Conservation (phyloP, 2,329 filamentous ascomycete genomes). For the Mycosphaerelloides madeirae region DNA sequence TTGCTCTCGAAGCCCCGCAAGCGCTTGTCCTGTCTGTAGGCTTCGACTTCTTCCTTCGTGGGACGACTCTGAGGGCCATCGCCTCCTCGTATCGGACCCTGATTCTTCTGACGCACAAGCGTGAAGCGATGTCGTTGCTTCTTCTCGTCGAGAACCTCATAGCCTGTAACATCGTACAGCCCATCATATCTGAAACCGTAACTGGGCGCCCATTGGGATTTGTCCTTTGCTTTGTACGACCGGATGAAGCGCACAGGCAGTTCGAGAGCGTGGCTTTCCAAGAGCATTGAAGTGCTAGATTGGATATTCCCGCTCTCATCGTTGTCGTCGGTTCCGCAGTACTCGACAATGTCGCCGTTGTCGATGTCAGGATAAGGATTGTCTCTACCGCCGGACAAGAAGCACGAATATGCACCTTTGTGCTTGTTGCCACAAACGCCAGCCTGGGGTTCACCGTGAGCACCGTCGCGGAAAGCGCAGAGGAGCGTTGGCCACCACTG, state of each 20-base stretch:
- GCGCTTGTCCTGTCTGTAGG: slow-evolving; percentile 22
- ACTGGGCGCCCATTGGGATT: slow-evolving; percentile 42
- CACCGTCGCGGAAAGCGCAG: slow-evolving; percentile 49
- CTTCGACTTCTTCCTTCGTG: slow-evolving; percentile 37
- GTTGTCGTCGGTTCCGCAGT: slow-evolving; percentile 48
- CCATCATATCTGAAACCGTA: slow-evolving; percentile 56
- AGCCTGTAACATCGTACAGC: slow-evolving; percentile 45
- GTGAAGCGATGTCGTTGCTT: slow-evolving; percentile 47
- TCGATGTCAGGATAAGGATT: slow-evolving; percentile 46
- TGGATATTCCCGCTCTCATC: slow-evolving; percentile 18
- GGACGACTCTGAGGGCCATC: slow-evolving; percentile 39
- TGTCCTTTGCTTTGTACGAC: slow-evolving; percentile 38
- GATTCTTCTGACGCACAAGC: slow-evolving; percentile 40
- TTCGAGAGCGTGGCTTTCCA: slow-evolving; percentile 36
- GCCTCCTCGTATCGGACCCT: slow-evolving; percentile 45
- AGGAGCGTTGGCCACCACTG: slow-evolving; percentile 55
- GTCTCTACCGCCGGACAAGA: slow-evolving; percentile 43
- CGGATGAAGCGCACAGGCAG: slow-evolving; percentile 50
- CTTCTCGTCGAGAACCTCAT: slow-evolving; percentile 36
- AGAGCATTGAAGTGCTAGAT: slow-evolving; percentile 38
- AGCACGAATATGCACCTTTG: slow-evolving; percentile 51
- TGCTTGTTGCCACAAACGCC: slow-evolving; percentile 48
- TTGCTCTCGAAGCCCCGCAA: slow-evolving; percentile 12
- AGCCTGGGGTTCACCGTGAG: slow-evolving; percentile 46
- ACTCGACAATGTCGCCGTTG: slow-evolving; percentile 46